Percentiles rank a stretch among this genome's conserved stretches.
Evolutionary conservation across 352 stramenopile species (phyloP).

Genomic region (Phytophthora megakarya): DNA sequence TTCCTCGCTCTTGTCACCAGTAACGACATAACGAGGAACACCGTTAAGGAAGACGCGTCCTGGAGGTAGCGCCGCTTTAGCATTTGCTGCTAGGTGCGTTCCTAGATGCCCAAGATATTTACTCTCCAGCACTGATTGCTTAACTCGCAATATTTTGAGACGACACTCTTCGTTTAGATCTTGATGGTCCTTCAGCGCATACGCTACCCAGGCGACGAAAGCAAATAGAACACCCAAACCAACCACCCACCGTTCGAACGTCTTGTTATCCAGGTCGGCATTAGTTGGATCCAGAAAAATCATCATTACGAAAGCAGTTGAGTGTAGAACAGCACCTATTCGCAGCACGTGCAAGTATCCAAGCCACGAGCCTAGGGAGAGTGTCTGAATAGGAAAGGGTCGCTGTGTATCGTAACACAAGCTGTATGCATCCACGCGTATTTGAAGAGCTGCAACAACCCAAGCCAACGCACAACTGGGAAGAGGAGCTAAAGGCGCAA

Average conservation of each 20-base stretch:
- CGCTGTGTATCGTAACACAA: constrained; percentile 67
- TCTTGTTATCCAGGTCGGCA: constrained; percentile 34
- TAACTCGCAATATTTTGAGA: constrained; percentile 23
- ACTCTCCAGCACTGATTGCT: constrained; percentile 52
- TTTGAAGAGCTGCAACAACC: constrained; percentile 57
- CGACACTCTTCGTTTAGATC: constrained; percentile 42
- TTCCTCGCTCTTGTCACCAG: constrained; percentile 67
- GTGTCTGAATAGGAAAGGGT: constrained; percentile 53
- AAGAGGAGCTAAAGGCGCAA: constrained; percentile 54
- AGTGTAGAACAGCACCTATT: constrained; percentile 57
- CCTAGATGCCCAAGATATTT: constrained; percentile 65
- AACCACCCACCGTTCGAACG: constrained; percentile 26
- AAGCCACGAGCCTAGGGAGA: constrained; percentile 67
- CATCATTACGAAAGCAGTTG: constrained; percentile 43
- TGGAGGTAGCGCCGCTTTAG: constrained; percentile 34
- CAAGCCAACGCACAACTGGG: constrained; percentile 47
- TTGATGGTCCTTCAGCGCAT: constrained; percentile 41
- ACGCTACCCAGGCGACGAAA: constrained; percentile 46
- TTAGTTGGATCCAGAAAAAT: constrained; percentile 15
- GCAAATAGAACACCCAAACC: constrained; percentile 23
- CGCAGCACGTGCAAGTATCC: constrained; percentile 61
- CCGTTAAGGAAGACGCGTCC: constrained; percentile 79
- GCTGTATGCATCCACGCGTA: constrained; percentile 68
- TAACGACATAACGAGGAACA: constrained; percentile 69
- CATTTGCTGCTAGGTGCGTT: constrained; percentile 28